These are phyloP conservation scores for Neoboletus magnificus DNA, from an alignment of 768 basidiomycete genomes.

Conservation along the genomic window DNA sequence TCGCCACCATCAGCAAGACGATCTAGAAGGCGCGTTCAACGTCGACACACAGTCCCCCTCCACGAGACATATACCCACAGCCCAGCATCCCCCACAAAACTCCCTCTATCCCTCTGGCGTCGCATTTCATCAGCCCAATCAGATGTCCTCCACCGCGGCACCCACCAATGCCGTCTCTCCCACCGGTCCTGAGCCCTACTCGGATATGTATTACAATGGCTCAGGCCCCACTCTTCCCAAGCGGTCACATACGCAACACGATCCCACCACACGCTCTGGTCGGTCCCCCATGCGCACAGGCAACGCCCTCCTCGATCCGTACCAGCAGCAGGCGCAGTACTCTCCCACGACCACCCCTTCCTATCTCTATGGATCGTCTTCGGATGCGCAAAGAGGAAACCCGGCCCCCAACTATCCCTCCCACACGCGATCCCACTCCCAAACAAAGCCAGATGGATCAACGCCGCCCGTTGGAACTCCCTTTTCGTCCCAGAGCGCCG, in stretches of 20 bases:
- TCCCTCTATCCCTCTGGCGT: conserved; percentile 59
- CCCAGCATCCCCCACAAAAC: conserved; percentile 40
- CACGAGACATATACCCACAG: conserved; percentile 22
- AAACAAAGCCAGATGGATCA: conserved; percentile 49
- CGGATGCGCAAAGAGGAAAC: conserved; percentile 40
- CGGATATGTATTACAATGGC: conserved; percentile 63
- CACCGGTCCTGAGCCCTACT: conserved; percentile 43
- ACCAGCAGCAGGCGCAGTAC: conserved; percentile 62
- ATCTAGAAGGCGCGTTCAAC: conserved; percentile 55
- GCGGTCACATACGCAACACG: conserved; percentile 53
- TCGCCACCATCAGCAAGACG: conserved; percentile 68
- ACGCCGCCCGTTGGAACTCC: conserved; percentile 49
- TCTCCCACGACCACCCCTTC: conserved; percentile 51
- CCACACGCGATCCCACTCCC: conserved; percentile 57
- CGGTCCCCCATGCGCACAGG: conserved; percentile 63
- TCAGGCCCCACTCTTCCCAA: conserved; percentile 49
- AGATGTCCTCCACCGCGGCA: conserved; percentile 30
- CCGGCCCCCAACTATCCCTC: conserved; percentile 46
- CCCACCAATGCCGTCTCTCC: conserved; percentile 36
- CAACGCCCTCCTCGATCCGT: conserved; percentile 63
- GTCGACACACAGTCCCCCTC: conserved; percentile 28
- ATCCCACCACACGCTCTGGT: conserved; percentile 46
- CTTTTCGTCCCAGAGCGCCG: conserved; percentile 52
- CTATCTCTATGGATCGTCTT: conserved; percentile 40
- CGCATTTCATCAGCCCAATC: conserved; percentile 54